Evolutionary conservation across 345 rosid species (phyloP).

Genomic region (Melaleuca quinquenervia): DNA sequence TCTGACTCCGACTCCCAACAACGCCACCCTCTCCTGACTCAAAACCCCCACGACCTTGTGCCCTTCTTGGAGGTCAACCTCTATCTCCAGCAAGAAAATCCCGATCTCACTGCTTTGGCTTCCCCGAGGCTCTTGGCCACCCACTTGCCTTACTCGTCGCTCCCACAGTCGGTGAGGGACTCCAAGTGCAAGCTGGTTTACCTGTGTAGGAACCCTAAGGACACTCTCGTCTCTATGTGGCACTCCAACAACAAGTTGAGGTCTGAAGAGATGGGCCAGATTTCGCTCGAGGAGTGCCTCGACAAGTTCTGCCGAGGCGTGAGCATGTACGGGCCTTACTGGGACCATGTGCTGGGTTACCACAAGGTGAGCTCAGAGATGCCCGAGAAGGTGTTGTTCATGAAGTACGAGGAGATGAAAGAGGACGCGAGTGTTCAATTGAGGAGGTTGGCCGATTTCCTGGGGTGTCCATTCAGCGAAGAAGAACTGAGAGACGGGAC

Average conservation of each 20-base stretch:
- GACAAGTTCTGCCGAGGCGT: constrained; percentile 23
- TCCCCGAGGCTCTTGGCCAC: not conserved
- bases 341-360: constrained; percentile 26
- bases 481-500: constrained; percentile 1
- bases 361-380: constrained; percentile 18
- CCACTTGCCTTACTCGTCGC: not conserved
- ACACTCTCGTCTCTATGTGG: constrained; percentile 1
- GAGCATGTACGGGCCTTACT: constrained; percentile 13
- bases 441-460: constrained; percentile 20
- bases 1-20: not conserved
- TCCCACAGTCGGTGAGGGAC: not conserved
- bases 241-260: not conserved
- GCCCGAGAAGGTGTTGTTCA: constrained; percentile 17
- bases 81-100: not conserved
- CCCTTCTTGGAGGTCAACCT: not conserved
- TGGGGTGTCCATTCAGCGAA: constrained; percentile 15
- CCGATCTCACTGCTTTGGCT: not conserved
- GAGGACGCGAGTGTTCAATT: constrained; percentile 3
- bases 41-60: constrained; percentile 3
- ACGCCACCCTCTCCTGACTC: not conserved
- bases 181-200: constrained; percentile 8
- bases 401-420: constrained; percentile 27
- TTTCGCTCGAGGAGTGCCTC: constrained; percentile 13
- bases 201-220: constrained; percentile 9
- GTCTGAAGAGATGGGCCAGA: constrained; percentile 9